Percentiles rank a stretch among this genome's conserved stretches.
Evolutionary conservation across 352 stramenopile genomes (phyloP).

Genomic region (Globisporangium irregulare): DNA sequence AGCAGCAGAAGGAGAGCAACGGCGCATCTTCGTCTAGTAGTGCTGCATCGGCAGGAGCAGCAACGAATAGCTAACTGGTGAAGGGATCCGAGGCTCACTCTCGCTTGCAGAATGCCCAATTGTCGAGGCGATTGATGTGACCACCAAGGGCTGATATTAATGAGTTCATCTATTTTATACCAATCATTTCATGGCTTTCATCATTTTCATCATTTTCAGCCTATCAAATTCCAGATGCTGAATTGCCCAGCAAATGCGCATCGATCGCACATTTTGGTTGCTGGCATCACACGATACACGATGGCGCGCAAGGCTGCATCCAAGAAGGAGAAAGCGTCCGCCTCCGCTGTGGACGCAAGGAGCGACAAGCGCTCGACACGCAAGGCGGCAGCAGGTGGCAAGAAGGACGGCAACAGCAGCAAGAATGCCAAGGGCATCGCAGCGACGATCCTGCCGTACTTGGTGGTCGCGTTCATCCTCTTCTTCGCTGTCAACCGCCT

Average conservation of each 20-base stretch:
- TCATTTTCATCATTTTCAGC: not conserved
- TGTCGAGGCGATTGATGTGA: not conserved
- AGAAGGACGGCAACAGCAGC: not conserved
- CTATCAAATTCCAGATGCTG: not conserved
- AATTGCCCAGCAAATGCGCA: not conserved
- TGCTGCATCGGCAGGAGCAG: no score
- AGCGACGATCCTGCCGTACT: conserved; percentile 3
- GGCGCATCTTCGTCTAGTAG: no score
- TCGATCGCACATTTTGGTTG: not conserved
- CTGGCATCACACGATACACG: not conserved
- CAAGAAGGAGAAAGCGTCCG: conserved; percentile 9
- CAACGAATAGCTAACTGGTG: not conserved
- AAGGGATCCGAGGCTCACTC: not conserved
- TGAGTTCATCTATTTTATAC: not conserved
- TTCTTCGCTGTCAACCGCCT: conserved; percentile 10
- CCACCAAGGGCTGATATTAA: not conserved
- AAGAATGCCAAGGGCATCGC: conserved; percentile 10
- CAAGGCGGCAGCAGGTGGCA: not conserved
- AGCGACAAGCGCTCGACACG: conserved; percentile 1
- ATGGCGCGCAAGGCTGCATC: conserved; percentile 21
- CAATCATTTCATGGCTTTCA: not conserved
- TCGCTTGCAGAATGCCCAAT: not conserved
- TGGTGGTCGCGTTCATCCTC: conserved; percentile 14
- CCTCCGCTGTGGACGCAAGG: not conserved
- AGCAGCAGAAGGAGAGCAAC: conserved; percentile 19